Conservation (phyloP, 805 yeast species). For the Saturnispora silvae region DNA sequence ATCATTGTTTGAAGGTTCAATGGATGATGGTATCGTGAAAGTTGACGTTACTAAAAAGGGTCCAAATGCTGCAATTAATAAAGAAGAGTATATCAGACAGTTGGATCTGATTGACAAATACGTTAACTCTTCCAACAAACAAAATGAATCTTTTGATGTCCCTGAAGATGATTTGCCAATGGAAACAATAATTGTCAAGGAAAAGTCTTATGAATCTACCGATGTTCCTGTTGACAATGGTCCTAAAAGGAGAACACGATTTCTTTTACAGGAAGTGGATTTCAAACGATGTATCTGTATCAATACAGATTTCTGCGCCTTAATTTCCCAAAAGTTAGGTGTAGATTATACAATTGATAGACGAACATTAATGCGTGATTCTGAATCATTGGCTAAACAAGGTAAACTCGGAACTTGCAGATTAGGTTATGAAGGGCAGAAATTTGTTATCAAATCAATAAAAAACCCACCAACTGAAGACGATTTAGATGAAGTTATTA, state of each 20-base stretch:
- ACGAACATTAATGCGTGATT: slow-evolving; percentile 40
- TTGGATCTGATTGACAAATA: background rate
- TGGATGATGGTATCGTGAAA: background rate
- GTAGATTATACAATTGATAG: slow-evolving; percentile 37
- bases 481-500: slow-evolving; percentile 5
- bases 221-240: slow-evolving; percentile 18
- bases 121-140: background rate
- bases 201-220: background rate
- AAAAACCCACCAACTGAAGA: slow-evolving; percentile 14
- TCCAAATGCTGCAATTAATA: background rate
- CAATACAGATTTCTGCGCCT: slow-evolving; percentile 30
- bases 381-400: slow-evolving; percentile 25
- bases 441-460: slow-evolving; percentile 11
- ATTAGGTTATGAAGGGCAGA: slow-evolving; percentile 7
- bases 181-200: background rate
- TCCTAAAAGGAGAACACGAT: slow-evolving; percentile 17
- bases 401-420: slow-evolving; percentile 16
- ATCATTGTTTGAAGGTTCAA: slow-evolving; percentile 1
- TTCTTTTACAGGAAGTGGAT: slow-evolving; percentile 30
- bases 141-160: background rate
- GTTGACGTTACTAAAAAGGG: background rate
- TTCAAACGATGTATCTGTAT: slow-evolving; percentile 37
- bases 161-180: background rate
- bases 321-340: slow-evolving; percentile 32
- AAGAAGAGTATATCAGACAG: background rate